Percentiles rank a stretch among this genome's conserved stretches.
These are phyloP conservation scores for Triangularia setosa DNA, from an alignment of 2,329 filamentous ascomycete genomes.

Conservation along the genomic window DNA sequence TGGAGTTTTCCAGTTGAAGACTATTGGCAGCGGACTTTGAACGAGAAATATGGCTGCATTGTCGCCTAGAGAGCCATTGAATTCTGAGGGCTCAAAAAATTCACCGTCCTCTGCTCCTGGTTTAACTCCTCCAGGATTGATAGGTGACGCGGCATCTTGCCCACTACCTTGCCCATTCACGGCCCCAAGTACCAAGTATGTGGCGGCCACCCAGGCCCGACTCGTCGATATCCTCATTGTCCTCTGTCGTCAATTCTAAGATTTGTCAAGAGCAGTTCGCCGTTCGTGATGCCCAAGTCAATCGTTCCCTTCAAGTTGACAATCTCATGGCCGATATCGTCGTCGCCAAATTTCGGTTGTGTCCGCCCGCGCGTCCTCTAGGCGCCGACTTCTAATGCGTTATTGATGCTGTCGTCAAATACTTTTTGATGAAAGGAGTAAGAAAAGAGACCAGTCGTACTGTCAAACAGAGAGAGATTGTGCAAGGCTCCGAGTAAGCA, in stretches of 20 bases:
- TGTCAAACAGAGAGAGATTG: not conserved
- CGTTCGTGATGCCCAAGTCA: not conserved
- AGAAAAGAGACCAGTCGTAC: not conserved
- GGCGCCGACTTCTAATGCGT: not conserved
- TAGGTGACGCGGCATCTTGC: not conserved
- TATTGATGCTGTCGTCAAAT: not conserved
- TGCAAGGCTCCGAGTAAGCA: slow-evolving; percentile 1
- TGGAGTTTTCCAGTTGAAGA: not conserved
- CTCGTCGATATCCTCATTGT: slow-evolving; percentile 13
- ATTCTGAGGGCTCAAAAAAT: not conserved
- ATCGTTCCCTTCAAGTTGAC: not conserved
- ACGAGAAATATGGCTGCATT: not conserved
- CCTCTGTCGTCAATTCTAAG: slow-evolving; percentile 11
- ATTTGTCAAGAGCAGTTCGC: not conserved
- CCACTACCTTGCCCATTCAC: slow-evolving; percentile 4
- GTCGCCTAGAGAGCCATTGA: not conserved
- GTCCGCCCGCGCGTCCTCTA: not conserved
- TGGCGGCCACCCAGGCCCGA: slow-evolving; percentile 16
- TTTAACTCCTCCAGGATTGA: not conserved
- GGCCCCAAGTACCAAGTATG: slow-evolving; percentile 6
- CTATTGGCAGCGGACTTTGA: not conserved
- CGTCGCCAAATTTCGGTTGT: not conserved
- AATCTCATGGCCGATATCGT: slow-evolving; percentile 1
- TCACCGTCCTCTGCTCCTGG: too few species aligned
- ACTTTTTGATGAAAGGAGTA: not conserved